Percentiles rank a stretch among this genome's conserved stretches.
phyloP scores from a whole-genome alignment of 2,329 filamentous ascomycete species.

The Talaromyces sp. region DNA sequence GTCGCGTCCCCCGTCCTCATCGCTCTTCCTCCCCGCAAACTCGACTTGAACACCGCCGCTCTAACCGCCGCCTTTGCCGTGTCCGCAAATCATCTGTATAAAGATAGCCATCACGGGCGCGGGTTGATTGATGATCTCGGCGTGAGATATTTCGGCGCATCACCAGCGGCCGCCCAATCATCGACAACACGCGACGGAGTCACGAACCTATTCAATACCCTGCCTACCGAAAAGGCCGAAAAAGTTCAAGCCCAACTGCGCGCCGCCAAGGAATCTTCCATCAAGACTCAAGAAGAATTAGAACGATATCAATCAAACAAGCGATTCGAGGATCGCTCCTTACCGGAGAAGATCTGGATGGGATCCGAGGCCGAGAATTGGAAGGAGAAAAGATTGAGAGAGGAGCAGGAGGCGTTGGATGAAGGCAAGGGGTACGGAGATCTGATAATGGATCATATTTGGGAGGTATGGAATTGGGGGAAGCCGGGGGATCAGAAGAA shows the following conservation, averaged over 20 bases:
- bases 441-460: constrained; percentile 44
- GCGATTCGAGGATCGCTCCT: constrained; percentile 25
- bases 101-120: constrained; percentile 30
- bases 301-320: constrained; percentile 31
- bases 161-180: not conserved
- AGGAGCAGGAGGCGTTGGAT: constrained; percentile 40
- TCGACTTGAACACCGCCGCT: constrained; percentile 35
- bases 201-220: constrained; percentile 14
- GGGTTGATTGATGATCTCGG: constrained; percentile 31
- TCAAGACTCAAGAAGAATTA: constrained; percentile 28
- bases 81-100: constrained; percentile 30
- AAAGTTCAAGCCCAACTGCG: constrained; percentile 30
- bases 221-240: constrained; percentile 31
- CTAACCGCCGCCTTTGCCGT: constrained; percentile 31
- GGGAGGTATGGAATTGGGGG: constrained; percentile 43
- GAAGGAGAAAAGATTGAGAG: constrained; percentile 38
- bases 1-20: constrained; percentile 27
- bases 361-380: constrained; percentile 40
- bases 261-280: constrained; percentile 22
- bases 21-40: constrained; percentile 32
- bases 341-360: constrained; percentile 35
- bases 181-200: not conserved
- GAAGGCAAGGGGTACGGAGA: constrained; percentile 42
- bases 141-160: constrained; percentile 6
- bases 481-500: constrained; percentile 19